Percentiles rank a stretch among this genome's conserved stretches.
phyloP scores from a whole-genome alignment of 495 filamentous ascomycete species.

The Annulohypoxylon bovei region DNA sequence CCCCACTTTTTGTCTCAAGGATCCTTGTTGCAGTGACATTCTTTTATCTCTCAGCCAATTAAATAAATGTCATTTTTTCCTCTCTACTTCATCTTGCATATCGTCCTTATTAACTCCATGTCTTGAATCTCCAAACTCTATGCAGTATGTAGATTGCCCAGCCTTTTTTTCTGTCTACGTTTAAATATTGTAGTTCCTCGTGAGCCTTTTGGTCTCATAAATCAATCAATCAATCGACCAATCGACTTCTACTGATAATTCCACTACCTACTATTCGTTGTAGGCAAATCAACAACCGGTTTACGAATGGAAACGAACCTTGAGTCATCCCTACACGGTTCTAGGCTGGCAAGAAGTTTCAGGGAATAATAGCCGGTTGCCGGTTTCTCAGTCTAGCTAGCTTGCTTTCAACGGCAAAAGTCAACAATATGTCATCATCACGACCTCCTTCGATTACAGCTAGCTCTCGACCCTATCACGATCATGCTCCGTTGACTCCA shows the following conservation, averaged over 20 bases:
- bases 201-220: slow-evolving; percentile 1
- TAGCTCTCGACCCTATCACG: slow-evolving; percentile 34
- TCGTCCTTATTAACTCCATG: slow-evolving; percentile 4
- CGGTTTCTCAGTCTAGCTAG: not conserved
- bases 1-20: slow-evolving; percentile 6
- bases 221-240: not conserved
- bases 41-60: slow-evolving; percentile 21
- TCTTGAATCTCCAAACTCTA: slow-evolving; percentile 10
- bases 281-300: not conserved
- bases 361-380: not conserved
- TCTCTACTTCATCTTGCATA: slow-evolving; percentile 24
- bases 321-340: not conserved
- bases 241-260: not conserved
- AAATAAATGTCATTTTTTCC: slow-evolving; percentile 11
- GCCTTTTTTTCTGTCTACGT: slow-evolving; percentile 9
- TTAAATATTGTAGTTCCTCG: slow-evolving; percentile 1
- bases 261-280: not conserved
- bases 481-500: slow-evolving; percentile 53
- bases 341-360: not conserved
- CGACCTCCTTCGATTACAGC: slow-evolving; percentile 23
- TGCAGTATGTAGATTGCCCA: slow-evolving; percentile 23
- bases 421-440: slow-evolving; percentile 23
- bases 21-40: slow-evolving; percentile 6
- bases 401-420: not conserved
- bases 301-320: slow-evolving; percentile 18